Conservation (phyloP, 2,329 filamentous ascomycete species). For the Thelonectria olida region DNA sequence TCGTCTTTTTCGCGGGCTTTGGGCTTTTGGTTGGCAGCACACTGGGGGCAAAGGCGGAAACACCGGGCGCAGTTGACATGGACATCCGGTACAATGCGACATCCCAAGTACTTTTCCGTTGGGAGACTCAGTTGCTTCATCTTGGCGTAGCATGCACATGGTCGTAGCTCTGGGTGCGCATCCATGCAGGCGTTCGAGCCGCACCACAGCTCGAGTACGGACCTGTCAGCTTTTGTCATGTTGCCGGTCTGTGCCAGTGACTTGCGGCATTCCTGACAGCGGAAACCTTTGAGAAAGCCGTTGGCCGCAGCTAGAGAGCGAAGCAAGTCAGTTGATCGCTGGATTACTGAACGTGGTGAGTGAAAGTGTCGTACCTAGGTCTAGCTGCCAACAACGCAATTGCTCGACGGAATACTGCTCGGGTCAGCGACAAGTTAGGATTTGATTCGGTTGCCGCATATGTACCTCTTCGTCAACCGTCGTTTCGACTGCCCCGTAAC, state of each 20-base stretch:
- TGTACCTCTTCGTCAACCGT: neutral
- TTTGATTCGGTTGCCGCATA: neutral
- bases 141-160: neutral
- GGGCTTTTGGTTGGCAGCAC: neutral
- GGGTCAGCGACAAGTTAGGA: neutral
- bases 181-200: neutral
- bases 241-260: neutral
- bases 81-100: neutral
- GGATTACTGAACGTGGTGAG: too few relatives aligned
- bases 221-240: neutral
- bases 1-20: neutral
- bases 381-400: neutral
- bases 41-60: neutral
- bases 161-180: neutral
- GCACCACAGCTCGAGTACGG: constrained; percentile 1
- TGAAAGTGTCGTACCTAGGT: neutral
- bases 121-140: neutral
- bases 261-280: neutral
- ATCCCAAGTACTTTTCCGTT: neutral
- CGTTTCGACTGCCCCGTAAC: neutral
- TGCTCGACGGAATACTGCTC: neutral
- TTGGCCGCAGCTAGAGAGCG: neutral
- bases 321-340: neutral
- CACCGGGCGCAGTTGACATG: neutral
- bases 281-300: neutral